Evolutionary conservation across 345 rosid genomes (phyloP).

Genomic region (Linum usitatissimum): DNA sequence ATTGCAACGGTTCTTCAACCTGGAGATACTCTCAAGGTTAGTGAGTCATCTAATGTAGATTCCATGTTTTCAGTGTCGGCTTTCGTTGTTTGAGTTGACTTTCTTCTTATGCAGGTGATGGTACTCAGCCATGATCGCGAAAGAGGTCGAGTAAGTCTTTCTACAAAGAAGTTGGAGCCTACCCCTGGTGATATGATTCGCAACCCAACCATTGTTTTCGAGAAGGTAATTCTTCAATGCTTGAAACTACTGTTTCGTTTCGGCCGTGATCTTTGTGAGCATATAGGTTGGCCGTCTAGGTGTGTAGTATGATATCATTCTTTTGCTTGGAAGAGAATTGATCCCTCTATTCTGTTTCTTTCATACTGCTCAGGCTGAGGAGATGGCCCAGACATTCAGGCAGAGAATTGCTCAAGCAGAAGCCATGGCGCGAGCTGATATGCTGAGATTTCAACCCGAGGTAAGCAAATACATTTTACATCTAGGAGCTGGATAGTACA

Average conservation of each 20-base stretch:
- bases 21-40: slow-evolving; percentile 82
- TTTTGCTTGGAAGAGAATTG: too few species aligned
- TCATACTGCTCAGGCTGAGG: slow-evolving; percentile 59
- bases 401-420: slow-evolving; percentile 98
- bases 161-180: slow-evolving; percentile 93
- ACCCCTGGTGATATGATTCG: slow-evolving; percentile 99
- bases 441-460: slow-evolving; percentile 98
- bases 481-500: too few species aligned
- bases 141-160: slow-evolving; percentile 93
- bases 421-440: slow-evolving; percentile 99
- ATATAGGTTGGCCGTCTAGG: background rate
- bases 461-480: slow-evolving; percentile 20
- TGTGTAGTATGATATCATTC: too few species aligned
- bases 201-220: slow-evolving; percentile 93
- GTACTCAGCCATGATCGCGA: slow-evolving; percentile 95
- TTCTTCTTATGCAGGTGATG: slow-evolving; percentile 55
- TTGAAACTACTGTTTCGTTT: background rate
- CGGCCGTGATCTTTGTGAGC: background rate
- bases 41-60: slow-evolving; percentile 1
- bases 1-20: slow-evolving; percentile 97
- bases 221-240: slow-evolving; percentile 48
- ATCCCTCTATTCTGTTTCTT: background rate
- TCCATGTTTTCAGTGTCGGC: background rate
- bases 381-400: slow-evolving; percentile 97
- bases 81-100: background rate